A percentile compares a stretch with the other conserved stretches of the same genome.
phyloP scores from a whole-genome alignment of 129 eudicot genomes.

The Apium graveolens region DNA sequence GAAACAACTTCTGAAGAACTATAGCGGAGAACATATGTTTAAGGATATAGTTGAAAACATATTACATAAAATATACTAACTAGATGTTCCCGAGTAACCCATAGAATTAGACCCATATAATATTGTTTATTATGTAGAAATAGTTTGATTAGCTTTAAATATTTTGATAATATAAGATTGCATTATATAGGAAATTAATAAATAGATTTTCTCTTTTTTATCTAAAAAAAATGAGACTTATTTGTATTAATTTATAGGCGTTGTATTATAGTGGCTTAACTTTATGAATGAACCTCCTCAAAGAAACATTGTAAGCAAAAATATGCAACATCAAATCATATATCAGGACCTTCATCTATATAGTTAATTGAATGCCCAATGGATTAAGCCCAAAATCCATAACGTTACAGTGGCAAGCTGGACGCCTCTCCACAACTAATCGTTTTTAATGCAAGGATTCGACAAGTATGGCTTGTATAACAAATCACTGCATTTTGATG shows the following conservation, averaged over 20 bases:
- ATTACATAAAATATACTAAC: too few relatives aligned
- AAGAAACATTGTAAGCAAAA: neutral
- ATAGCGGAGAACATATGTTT: neutral
- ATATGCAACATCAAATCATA: neutral
- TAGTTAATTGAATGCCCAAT: neutral
- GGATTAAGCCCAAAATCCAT: neutral
- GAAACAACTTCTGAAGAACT: conserved; percentile 64
- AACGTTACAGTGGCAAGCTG: neutral
- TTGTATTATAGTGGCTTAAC: too few relatives aligned
- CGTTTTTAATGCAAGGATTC: neutral
- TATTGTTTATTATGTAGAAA: neutral
- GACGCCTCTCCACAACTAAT: neutral
- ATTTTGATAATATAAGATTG: too few relatives aligned
- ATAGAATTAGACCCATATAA: too few relatives aligned
- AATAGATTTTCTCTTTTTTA: too few relatives aligned
- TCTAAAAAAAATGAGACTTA: neutral
- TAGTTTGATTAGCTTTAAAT: too few relatives aligned
- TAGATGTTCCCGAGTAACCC: too few relatives aligned
- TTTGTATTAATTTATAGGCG: neutral
- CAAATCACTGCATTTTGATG: neutral
- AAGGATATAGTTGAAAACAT: too few relatives aligned
- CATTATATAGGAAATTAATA: neutral
- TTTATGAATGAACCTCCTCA: neutral
- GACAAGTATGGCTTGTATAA: neutral
- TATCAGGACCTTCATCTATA: neutral